Base-by-base conservation (phyloP, 2,329 filamentous ascomycete species). In the Drechslera avenae region DNA sequence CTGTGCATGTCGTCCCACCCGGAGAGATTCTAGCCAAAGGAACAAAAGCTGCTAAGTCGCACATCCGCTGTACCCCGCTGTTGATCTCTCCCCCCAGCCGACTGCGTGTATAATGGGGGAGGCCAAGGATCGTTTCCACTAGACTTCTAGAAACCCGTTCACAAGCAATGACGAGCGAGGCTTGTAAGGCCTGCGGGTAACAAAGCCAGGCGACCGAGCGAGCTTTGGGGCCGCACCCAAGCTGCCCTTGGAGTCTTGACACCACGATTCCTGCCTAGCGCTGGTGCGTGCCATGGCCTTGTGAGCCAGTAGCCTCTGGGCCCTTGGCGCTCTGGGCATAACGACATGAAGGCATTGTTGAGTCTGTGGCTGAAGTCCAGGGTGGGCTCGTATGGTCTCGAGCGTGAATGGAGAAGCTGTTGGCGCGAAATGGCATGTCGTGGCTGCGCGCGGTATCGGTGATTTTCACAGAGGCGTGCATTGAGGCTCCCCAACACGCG, bases 301-400 rank as follows among this genome's bases (percentile, higher is more conserved):
- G 48, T 47, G 26, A 52, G 55, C 47, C 37, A 26, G 50, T 50
- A 49, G 43, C 49, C 46, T 48, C 54, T 49, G 34, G 30, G 37
- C 42, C 31, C 36, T 51, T 45, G 47, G 57, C 28, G 37, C 28
- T n/a, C 30, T 46, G 19, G 44, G 57, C 14, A 17, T 33, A 34
- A 56, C 52, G 45, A 47, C 47, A 35, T 42, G 42, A 31, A 28
- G 36, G 41, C 19, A 30, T 49, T 57, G 49, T 58, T 56, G 58
- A 59, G 58, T 39, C 50, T 57, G 46, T 47, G 19, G 34, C 31
- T 34, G 39, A 21, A 34, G 46, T 42, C 39, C 44, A 52, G 46
- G 50, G 39, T 41, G 45, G 40, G 44, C 44, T 43, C 23, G 42
- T 45, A 53, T 33, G 40, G 49, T 49, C 54, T 54, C 36, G 51